Evolutionary conservation across 1,284 basidiomycete species (phyloP), one percentile per base, ranked within the genome.

Genomic region (Heterobasidion irregulare): DNA sequence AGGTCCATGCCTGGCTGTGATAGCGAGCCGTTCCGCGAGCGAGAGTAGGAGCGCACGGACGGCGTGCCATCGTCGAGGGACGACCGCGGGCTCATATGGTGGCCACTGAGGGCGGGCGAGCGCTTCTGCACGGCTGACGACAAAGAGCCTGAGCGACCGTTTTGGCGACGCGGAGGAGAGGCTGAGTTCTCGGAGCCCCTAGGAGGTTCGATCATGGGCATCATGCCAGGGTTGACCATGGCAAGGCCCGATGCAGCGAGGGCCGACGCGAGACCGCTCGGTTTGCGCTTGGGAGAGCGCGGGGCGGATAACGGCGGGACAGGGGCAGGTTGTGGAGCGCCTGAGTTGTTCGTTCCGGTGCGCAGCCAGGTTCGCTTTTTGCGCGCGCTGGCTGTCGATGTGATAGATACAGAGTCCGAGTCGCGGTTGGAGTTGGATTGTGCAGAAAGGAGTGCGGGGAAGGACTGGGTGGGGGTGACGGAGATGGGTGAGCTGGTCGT

Each of bases 171-270:
- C 55, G 51, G 56, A 53, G 19, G 33, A 35, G 61, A 59, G 33
- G 66, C 67, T 61, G 51, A 54, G 53, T 38, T 58, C 47, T 54
- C 45, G 58, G 63, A 56, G 43, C 54, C 72, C 9, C 73, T 69
- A 36, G 75, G 61, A 34, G 65, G 64, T 10, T 64, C 60, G 38
- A 67, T 69, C 13, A 77, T 76, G 33, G 75, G 72, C 16, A 75
- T 15, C 65, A 19, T 68, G 7, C 70, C 73, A 1, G 79, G 75
- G 60, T 83, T 81, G 7, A 81, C 81, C 76, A 89, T 85, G 44
- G 80, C 75, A 38, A 85, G 70, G 15, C 84, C 82, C 13, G 81
- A 82, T 2, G 83, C 80, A 4, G 84, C 84, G 53, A 88, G 75
- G 0, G 85, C 86, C 53, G 77, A 75, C 0, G 85, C 84, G 12